Base-by-base conservation (phyloP, 176 grass and related monocot genomes). In the Avena insularis region DNA sequence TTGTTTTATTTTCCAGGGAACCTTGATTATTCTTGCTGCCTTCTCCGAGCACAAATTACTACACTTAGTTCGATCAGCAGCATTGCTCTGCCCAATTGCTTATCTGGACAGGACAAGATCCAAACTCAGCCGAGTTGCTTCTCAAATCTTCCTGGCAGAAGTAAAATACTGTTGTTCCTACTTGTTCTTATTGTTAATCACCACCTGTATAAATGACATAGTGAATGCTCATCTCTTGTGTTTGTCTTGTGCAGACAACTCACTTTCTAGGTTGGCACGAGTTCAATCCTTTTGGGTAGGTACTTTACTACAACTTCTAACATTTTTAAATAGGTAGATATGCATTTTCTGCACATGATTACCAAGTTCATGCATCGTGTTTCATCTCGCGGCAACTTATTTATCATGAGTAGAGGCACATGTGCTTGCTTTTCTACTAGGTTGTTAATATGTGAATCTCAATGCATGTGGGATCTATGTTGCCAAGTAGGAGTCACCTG, bases 61-160 rank as follows among this genome's bases (percentile, higher is more conserved):
- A 75, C 19, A 88, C 47, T 45, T 93, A 23, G 86, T 93, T 77
- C 79, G 86, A 67, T 93, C 92, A 83, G 92, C 92, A 38, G 86
- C 71, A 11, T 80, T 93, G 75, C 86, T 93, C 49, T 91, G 89
- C 68, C 92, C 92, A 66, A 91, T 86, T 50, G 83, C 92, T 80
- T 93, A 81, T 79, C 68, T 93, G 19, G 29, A 64, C 69, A 82
- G 81, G 50, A 86, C 86, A 38, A 80, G 3, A 83, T 91, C 92
- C 25, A 77, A 12, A 60, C 54, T 93, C 20, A 20, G 36, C 48
- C 11, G 47, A 36, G 38, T 77, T 50, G 82, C 36, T 47, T 74
- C 83, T 58, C 11, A 38, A 4, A 49, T 86, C 66, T 91, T 93
- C 74, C 29, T 88, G 45, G 86, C 71, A 71, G 83, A 91, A 61